phyloP scores from a whole-genome alignment of 257 asterid species.

The Voacanga thouarsii region DNA sequence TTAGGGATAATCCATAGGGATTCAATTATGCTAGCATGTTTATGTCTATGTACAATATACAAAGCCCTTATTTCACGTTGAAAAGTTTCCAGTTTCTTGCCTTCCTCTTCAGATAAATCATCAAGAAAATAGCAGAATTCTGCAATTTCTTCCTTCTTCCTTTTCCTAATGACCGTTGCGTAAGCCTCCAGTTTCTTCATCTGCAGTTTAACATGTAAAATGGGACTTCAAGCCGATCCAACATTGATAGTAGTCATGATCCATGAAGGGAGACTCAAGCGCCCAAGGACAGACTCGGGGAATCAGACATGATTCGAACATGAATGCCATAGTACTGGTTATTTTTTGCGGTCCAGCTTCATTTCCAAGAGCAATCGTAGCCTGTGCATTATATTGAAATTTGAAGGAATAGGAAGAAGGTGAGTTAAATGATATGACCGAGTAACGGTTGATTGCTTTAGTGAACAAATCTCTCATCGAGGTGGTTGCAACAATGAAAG shows the following conservation, averaged over 20 bases:
- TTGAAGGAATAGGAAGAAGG: not conserved
- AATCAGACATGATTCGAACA: slow-evolving; percentile 92
- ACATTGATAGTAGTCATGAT: slow-evolving; percentile 83
- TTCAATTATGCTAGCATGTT: no score
- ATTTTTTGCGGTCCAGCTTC: slow-evolving; percentile 71
- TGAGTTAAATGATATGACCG: not conserved
- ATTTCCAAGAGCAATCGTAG: slow-evolving; percentile 65
- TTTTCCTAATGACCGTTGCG: slow-evolving; percentile 26
- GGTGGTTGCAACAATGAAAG: no score
- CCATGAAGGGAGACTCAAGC: slow-evolving; percentile 73
- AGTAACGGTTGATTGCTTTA: not conserved
- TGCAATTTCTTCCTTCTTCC: not conserved
- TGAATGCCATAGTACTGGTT: slow-evolving; percentile 79
- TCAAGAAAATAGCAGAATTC: not conserved
- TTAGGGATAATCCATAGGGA: no score
- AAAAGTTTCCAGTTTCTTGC: not conserved
- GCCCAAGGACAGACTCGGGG: slow-evolving; percentile 95
- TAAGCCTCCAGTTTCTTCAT: slow-evolving; percentile 22
- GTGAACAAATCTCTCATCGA: not conserved
- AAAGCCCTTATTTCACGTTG: no score
- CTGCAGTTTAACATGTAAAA: slow-evolving; percentile 36
- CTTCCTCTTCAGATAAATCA: not conserved
- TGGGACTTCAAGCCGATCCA: slow-evolving; percentile 97
- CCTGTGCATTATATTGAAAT: slow-evolving; percentile 34
- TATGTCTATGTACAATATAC: no score